phyloP scores from a whole-genome alignment of 2,329 filamentous ascomycete species.

The Sarocladium oryzae region DNA sequence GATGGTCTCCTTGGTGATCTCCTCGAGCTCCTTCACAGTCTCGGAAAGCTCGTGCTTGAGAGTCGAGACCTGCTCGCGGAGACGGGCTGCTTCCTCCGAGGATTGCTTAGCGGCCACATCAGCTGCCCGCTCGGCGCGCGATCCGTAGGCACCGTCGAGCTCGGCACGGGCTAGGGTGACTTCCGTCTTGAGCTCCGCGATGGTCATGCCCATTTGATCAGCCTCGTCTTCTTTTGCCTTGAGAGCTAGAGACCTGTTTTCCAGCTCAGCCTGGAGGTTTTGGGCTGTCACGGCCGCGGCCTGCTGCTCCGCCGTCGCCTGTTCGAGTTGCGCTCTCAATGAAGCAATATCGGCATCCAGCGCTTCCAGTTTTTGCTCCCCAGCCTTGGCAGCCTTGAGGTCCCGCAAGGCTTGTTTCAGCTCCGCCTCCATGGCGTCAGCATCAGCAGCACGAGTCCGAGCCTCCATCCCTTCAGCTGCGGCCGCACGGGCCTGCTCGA shows the following conservation, averaged over 20 bases:
- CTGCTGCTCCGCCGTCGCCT: slow-evolving; percentile 19
- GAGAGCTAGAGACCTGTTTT: slow-evolving; percentile 29
- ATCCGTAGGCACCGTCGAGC: slow-evolving; percentile 55
- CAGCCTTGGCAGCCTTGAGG: slow-evolving; percentile 26
- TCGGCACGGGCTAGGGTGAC: slow-evolving; percentile 55
- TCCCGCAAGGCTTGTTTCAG: slow-evolving; percentile 28
- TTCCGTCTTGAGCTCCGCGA: slow-evolving; percentile 56
- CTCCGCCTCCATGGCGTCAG: slow-evolving; percentile 13
- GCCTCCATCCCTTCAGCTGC: slow-evolving; percentile 17
- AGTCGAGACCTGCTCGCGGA: slow-evolving; percentile 41
- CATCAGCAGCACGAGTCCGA: slow-evolving; percentile 16
- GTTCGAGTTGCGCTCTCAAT: slow-evolving; percentile 25
- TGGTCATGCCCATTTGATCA: slow-evolving; percentile 42
- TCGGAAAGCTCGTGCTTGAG: slow-evolving; percentile 44
- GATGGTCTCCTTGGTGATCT: slow-evolving; percentile 46
- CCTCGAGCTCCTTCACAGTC: slow-evolving; percentile 44
- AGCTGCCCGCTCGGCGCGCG: slow-evolving; percentile 50
- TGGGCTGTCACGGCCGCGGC: slow-evolving; percentile 22
- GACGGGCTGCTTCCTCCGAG: slow-evolving; percentile 36
- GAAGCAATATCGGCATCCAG: slow-evolving; percentile 30
- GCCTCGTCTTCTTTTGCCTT: slow-evolving; percentile 45
- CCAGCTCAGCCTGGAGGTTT: slow-evolving; percentile 19
- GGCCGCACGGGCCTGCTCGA: slow-evolving; percentile 31
- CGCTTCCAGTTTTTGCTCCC: slow-evolving; percentile 17
- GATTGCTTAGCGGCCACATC: slow-evolving; percentile 50